Percentiles rank a stretch among this genome's conserved stretches.
Conservation (phyloP, 2,329 filamentous ascomycete species). For the Cryphonectria parasitica region DNA sequence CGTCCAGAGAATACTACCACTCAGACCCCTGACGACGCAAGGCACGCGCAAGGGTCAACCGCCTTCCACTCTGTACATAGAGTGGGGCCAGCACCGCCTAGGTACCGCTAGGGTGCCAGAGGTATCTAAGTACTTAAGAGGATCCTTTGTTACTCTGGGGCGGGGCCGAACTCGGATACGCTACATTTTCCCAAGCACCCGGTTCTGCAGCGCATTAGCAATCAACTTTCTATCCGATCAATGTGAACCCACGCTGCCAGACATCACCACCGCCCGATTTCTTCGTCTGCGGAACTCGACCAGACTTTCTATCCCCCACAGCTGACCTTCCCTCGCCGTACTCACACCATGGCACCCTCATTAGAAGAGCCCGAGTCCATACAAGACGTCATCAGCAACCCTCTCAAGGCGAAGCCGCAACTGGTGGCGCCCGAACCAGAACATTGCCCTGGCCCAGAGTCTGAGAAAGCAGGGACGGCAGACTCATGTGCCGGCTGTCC, state of each 20-base stretch:
- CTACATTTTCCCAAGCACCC: background rate
- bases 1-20: conserved; percentile 12
- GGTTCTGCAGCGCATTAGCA: conserved; percentile 23
- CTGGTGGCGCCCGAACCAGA: conserved; percentile 95
- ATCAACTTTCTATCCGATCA: conserved; percentile 20
- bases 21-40: background rate
- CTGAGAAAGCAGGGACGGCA: conserved; percentile 67
- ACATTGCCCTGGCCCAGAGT: conserved; percentile 92
- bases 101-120: background rate
- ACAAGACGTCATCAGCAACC: conserved; percentile 73
- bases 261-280: background rate
- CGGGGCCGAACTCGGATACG: conserved; percentile 27
- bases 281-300: background rate
- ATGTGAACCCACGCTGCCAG: background rate
- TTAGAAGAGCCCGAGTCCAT: conserved; percentile 71
- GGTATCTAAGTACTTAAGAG: background rate
- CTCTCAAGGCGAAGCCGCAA: conserved; percentile 76
- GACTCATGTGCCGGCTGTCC: conserved; percentile 95
- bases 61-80: conserved; percentile 6
- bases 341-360: conserved; percentile 72
- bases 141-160: background rate
- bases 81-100: background rate
- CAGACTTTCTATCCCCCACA: background rate
- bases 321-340: background rate
- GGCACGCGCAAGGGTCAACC: conserved; percentile 10